These are phyloP conservation scores for Blastobotrys parvus DNA, from an alignment of 805 yeast genomes.

Conservation along the genomic window DNA sequence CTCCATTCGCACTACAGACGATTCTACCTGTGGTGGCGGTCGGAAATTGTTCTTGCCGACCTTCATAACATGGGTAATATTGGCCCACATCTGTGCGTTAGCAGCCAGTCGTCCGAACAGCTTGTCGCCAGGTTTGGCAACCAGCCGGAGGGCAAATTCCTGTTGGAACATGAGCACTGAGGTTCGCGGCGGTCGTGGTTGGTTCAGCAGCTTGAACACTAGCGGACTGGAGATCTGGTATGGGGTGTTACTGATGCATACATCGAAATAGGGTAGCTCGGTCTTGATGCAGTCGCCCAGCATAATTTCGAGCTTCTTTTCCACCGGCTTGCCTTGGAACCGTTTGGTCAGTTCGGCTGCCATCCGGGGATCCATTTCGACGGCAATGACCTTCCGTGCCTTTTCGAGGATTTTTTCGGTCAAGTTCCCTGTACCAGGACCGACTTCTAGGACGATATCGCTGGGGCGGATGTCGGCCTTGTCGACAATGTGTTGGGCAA, in stretches of 20 bases:
- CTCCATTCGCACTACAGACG: slow-evolving; percentile 90
- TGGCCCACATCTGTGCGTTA: slow-evolving; percentile 99
- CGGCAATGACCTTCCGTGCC: slow-evolving; percentile 90
- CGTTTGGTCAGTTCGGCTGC: slow-evolving; percentile 97
- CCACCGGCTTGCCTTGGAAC: slow-evolving; percentile 93
- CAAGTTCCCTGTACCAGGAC: slow-evolving; percentile 98
- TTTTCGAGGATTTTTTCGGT: slow-evolving; percentile 88
- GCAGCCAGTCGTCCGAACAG: slow-evolving; percentile 90
- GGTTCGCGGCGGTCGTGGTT: slow-evolving; percentile 90
- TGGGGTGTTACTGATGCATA: slow-evolving; percentile 95
- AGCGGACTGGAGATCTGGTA: slow-evolving; percentile 96
- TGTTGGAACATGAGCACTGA: slow-evolving; percentile 96
- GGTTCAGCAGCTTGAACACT: slow-evolving; percentile 83
- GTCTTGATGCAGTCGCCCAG: slow-evolving; percentile 95
- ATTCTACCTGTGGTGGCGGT: slow-evolving; percentile 98
- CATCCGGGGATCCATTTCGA: slow-evolving; percentile 99
- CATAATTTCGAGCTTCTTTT: slow-evolving; percentile 82
- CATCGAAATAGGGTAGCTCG: slow-evolving; percentile 88
- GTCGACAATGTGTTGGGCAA: slow-evolving; percentile 97
- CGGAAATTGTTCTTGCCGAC: slow-evolving; percentile 94
- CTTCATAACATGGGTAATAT: slow-evolving; percentile 95
- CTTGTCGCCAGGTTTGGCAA: slow-evolving; percentile 95
- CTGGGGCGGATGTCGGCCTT: slow-evolving; percentile 89
- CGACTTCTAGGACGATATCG: slow-evolving; percentile 90
- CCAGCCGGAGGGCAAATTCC: slow-evolving; percentile 86